These are phyloP conservation scores for Xylaria bambusicola DNA, from an alignment of 495 filamentous ascomycete genomes.

Conservation along the genomic window DNA sequence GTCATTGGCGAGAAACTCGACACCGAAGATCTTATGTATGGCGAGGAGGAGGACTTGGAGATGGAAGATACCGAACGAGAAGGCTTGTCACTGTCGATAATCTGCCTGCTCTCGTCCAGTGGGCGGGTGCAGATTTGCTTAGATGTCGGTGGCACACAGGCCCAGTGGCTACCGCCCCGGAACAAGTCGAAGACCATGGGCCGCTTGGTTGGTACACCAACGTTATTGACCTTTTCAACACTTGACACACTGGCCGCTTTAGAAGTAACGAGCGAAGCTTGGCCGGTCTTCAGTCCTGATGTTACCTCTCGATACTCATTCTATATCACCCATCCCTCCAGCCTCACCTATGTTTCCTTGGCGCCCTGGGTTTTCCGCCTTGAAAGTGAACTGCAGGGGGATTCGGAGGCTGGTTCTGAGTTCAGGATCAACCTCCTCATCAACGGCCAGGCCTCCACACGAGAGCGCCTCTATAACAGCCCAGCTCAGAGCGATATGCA, in stretches of 20 bases:
- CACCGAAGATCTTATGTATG: slow-evolving; percentile 59
- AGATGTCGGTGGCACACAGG: slow-evolving; percentile 77
- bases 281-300: slow-evolving; percentile 76
- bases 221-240: slow-evolving; percentile 53
- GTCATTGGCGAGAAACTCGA: slow-evolving; percentile 59
- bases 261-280: slow-evolving; percentile 54
- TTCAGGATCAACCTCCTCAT: slow-evolving; percentile 75
- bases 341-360: slow-evolving; percentile 71
- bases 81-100: slow-evolving; percentile 67
- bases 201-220: slow-evolving; percentile 32
- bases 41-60: slow-evolving; percentile 59
- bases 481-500: slow-evolving; percentile 36
- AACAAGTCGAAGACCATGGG: slow-evolving; percentile 46
- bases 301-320: slow-evolving; percentile 72
- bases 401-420: slow-evolving; percentile 63
- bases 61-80: slow-evolving; percentile 59
- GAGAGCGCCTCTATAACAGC: slow-evolving; percentile 61
- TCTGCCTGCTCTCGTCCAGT: slow-evolving; percentile 74
- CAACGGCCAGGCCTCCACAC: slow-evolving; percentile 59
- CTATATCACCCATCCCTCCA: slow-evolving; percentile 72
- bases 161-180: slow-evolving; percentile 75
- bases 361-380: slow-evolving; percentile 73
- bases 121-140: slow-evolving; percentile 77
- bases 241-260: slow-evolving; percentile 61
- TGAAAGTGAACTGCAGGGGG: slow-evolving; percentile 70